Conservation (phyloP, 805 yeast genomes). For the Naumovozyma baii region DNA sequence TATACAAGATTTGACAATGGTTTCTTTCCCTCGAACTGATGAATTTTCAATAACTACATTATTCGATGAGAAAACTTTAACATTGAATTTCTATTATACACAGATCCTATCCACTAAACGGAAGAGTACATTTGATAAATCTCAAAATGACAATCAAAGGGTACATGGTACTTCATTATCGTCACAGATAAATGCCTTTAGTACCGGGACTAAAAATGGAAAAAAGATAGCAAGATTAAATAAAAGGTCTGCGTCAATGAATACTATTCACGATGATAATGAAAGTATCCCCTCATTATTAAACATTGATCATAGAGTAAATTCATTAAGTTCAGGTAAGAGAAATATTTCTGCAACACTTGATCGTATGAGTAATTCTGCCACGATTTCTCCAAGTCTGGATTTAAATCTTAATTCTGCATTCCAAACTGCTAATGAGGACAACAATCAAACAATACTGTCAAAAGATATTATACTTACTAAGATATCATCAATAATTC, state of each 20-base stretch:
- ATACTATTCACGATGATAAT: conserved; percentile 2
- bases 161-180: neutral
- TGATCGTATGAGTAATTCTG: conserved; percentile 21
- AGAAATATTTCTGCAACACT: conserved; percentile 25
- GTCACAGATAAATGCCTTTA: neutral
- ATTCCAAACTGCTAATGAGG: conserved; percentile 8
- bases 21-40: conserved; percentile 20
- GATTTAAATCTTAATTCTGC: conserved; percentile 22
- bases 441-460: conserved; percentile 27
- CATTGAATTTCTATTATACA: conserved; percentile 20
- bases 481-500: conserved; percentile 38
- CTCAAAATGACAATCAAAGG: neutral
- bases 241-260: conserved; percentile 14
- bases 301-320: conserved; percentile 1
- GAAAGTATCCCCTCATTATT: neutral
- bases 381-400: conserved; percentile 14
- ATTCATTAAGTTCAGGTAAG: conserved; percentile 3
- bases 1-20: conserved; percentile 14
- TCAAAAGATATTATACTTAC: conserved; percentile 67
- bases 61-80: conserved; percentile 11
- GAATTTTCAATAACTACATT: conserved; percentile 25
- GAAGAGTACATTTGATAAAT: neutral
- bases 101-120: conserved; percentile 7
- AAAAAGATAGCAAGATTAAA: conserved; percentile 18
- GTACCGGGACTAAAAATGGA: neutral